These are phyloP conservation scores for Tetraselmis chui DNA, from an alignment of 139 green algal species.

Conservation along the genomic window DNA sequence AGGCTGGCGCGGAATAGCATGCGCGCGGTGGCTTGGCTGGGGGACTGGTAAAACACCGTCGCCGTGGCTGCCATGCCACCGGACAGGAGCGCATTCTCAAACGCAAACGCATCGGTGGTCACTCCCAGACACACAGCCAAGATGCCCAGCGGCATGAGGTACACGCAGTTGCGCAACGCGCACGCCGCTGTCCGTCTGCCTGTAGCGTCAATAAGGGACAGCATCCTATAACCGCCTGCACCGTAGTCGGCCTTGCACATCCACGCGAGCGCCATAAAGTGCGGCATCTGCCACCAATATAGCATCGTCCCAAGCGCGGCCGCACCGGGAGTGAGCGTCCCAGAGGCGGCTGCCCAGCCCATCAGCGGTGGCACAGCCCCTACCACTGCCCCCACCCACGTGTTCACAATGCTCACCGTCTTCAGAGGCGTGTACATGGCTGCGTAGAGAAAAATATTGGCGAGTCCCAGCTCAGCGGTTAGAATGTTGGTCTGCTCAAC, in stretches of 20 bases:
- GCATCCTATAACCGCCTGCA: slow-evolving; percentile 79
- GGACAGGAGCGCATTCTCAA: slow-evolving; percentile 46
- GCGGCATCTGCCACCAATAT: slow-evolving; percentile 98
- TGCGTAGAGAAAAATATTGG: slow-evolving; percentile 94
- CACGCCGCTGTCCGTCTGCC: slow-evolving; percentile 72
- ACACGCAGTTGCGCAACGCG: slow-evolving; percentile 80
- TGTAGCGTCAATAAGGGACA: slow-evolving; percentile 74
- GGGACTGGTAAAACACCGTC: slow-evolving; percentile 59
- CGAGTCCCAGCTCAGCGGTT: slow-evolving; percentile 76
- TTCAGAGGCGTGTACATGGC: slow-evolving; percentile 96
- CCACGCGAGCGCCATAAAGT: slow-evolving; percentile 97
- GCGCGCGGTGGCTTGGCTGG: slow-evolving; percentile 50
- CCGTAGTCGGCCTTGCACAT: slow-evolving; percentile 87
- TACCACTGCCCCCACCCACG: slow-evolving; percentile 95
- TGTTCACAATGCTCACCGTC: slow-evolving; percentile 74
- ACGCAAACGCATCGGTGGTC: slow-evolving; percentile 66
- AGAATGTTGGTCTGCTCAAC: slow-evolving; percentile 79
- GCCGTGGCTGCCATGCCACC: slow-evolving; percentile 56
- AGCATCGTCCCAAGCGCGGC: slow-evolving; percentile 73
- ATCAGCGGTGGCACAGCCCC: slow-evolving; percentile 96
- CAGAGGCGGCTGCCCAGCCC: slow-evolving; percentile 81
- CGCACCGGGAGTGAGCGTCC: slow-evolving; percentile 32
- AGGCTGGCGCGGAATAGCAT: slow-evolving; percentile 81
- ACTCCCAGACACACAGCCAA: slow-evolving; percentile 52
- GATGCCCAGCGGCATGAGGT: slow-evolving; percentile 79